phyloP scores from a whole-genome alignment of 1,284 basidiomycete species.

The Moniliophthora roreri region DNA sequence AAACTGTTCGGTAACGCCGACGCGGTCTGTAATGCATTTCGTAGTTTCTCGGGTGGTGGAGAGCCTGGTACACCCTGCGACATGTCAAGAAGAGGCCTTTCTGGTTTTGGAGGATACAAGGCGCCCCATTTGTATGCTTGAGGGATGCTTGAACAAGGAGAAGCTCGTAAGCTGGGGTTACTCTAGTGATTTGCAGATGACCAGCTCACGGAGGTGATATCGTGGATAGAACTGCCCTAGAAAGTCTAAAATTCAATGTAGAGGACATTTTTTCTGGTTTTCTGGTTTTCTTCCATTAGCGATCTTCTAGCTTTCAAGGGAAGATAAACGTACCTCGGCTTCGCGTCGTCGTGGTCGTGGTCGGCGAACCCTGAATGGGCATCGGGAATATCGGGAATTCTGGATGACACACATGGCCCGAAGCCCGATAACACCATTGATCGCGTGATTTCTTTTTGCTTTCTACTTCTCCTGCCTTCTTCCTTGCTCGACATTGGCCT shows the following conservation, averaged over 20 bases:
- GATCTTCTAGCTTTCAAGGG: too few relatives aligned
- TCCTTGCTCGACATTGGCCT: too few relatives aligned
- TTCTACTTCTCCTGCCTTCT: too few relatives aligned
- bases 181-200: background rate
- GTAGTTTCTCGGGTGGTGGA: constrained; percentile 57
- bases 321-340: too few relatives aligned
- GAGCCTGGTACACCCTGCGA: constrained; percentile 76
- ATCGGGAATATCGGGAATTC: too few relatives aligned
- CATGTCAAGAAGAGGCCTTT: constrained; percentile 67
- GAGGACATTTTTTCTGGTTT: background rate
- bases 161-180: background rate
- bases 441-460: too few relatives aligned
- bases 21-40: constrained; percentile 47
- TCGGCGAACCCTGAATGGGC: too few relatives aligned
- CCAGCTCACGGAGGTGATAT: constrained; percentile 40
- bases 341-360: too few relatives aligned
- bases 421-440: too few relatives aligned
- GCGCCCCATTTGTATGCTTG: constrained; percentile 67
- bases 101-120: constrained; percentile 42
- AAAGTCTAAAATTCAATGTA: constrained; percentile 34
- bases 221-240: constrained; percentile 37
- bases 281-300: too few relatives aligned
- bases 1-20: constrained; percentile 47
- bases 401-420: too few relatives aligned
- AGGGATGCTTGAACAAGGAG: constrained; percentile 60